Evolutionary conservation across 805 yeast species (phyloP), one percentile per base, ranked within the genome.

Genomic region (Wickerhamiella hasegawae): DNA sequence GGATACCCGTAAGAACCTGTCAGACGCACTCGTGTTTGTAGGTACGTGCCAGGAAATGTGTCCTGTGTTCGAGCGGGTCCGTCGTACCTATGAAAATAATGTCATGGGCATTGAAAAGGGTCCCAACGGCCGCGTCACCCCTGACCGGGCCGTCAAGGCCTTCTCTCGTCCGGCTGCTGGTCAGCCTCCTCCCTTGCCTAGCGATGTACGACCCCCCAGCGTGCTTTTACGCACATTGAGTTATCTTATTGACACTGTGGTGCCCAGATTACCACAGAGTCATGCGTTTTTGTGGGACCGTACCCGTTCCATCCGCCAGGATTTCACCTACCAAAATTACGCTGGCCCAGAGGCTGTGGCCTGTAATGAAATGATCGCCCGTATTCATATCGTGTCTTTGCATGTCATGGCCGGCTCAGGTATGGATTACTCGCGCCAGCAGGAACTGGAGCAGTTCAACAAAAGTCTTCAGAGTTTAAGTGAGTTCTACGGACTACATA

Each of bases 151-250:
- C 0, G 69, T 90, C 5, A 90, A 90, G 56, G 92, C 94, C 1
- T 90, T 90, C 52, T 79, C 93, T 17, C 65, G 99, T 46, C 96
- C 99, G 0, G 94, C 94, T 14, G 96, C 97, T 1, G 98, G 97
- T 5, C 95, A 90, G 46, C 94, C 95, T 1, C 97, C 96, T 2
- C 93, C 97, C 3, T 60, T 90, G 39, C 99, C 98, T 0, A 83
- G 96, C 1, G 98, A 90, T 53, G 99, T 90, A 3, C 66, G 99
- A 41, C 94, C 98, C 1, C 98, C 99, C 0, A 68, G 66, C 36
- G 62, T 85, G 1, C 57, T 90, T 28, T 66, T 65, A 10, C 48
- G 62, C 24, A 76, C 96, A 0, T 57, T 90, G 40, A 65, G 78
- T 40, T 82, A 81, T 52, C 64, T 90, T 24, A 68, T 82, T 5